Evolutionary conservation across 768 basidiomycete genomes (phyloP), one percentile per base, ranked within the genome.

Genomic region (Favolaschia claudopus): DNA sequence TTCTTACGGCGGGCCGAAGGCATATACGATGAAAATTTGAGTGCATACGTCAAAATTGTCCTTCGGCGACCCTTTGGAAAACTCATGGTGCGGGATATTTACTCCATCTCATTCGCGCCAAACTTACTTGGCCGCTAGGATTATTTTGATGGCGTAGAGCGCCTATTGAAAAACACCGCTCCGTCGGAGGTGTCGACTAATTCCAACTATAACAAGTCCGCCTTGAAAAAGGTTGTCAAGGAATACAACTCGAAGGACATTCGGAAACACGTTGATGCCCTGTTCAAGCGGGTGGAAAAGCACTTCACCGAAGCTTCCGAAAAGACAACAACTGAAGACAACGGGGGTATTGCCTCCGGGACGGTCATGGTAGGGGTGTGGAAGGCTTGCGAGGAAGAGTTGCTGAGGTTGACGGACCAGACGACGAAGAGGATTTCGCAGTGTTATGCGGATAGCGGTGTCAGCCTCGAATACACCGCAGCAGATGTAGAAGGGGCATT

Each of bases 261-360:
- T 13, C 89, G 92, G 33, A 96, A 96, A 71, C 82, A 91, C 59
- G 78, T 96, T 48, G 96, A 98, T 53, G 84, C 85, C 8, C 80
- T 99, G 33, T 89, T 89, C 74, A 93, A 93, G 70, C 87, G 96
- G 10, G 93, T 99, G 27, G 93, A 96, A 74, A 99, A 99, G 74
- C 96, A 99, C 70, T 98, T 97, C 68, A 89, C 89, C 7, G 93
- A 95, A 67, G 86, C 85, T 1, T 87, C 89, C 10, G 90, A 89
- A 61, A 89, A 86, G 63, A 69, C 83, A 4, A 83, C 83, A 19
- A 80, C 77, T 4, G 86, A 89, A 57, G 85, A 87, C 53, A 78
- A 77, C 60, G 76, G 77, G 29, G 81, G 80, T 32, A 84, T 86
- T 56, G 74, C 82, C 3, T 77, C 85, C 25, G 85, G 85, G 4